A percentile compares a stretch with the other conserved stretches of the same genome.
These are phyloP conservation scores for Mucor plumbeus DNA, from an alignment of 371 early-diverging fungal species.

Conservation along the genomic window DNA sequence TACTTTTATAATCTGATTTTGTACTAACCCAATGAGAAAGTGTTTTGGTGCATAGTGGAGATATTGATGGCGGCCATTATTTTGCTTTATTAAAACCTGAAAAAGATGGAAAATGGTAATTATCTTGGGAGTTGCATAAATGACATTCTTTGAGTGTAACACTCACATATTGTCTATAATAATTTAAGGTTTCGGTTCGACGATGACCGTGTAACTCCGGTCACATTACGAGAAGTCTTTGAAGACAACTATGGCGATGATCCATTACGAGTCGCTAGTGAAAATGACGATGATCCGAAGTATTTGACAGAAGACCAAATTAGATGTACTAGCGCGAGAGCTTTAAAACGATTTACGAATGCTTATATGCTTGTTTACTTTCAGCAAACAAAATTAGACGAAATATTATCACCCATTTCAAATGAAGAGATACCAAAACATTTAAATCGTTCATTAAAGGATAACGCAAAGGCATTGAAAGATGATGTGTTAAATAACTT, in stretches of 20 bases:
- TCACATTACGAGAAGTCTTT: constrained; percentile 82
- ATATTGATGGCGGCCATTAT: constrained; percentile 96
- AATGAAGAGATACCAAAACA: constrained; percentile 71
- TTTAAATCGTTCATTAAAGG: constrained; percentile 23
- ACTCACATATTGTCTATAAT: neutral
- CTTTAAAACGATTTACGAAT: constrained; percentile 29
- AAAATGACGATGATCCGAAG: constrained; percentile 18
- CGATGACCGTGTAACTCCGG: constrained; percentile 94
- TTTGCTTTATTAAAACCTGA: constrained; percentile 90
- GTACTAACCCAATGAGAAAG: constrained; percentile 32
- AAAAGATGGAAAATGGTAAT: constrained; percentile 79
- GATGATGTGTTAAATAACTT: constrained; percentile 30
- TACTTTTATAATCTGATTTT: too few relatives aligned
- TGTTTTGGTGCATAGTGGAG: constrained; percentile 97
- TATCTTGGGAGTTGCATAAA: neutral
- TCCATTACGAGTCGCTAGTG: constrained; percentile 13
- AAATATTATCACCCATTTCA: constrained; percentile 70
- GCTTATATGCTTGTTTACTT: constrained; percentile 97
- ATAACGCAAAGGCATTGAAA: constrained; percentile 57
- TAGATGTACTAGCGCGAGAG: constrained; percentile 25
- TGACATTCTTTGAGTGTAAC: neutral
- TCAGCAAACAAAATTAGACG: constrained; percentile 69
- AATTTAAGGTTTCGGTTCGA: constrained; percentile 87
- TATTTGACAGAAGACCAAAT: constrained; percentile 16
- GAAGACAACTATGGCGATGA: constrained; percentile 97